Evolutionary conservation across 1,284 basidiomycete genomes (phyloP).

Genomic region (Marasmius sp.): DNA sequence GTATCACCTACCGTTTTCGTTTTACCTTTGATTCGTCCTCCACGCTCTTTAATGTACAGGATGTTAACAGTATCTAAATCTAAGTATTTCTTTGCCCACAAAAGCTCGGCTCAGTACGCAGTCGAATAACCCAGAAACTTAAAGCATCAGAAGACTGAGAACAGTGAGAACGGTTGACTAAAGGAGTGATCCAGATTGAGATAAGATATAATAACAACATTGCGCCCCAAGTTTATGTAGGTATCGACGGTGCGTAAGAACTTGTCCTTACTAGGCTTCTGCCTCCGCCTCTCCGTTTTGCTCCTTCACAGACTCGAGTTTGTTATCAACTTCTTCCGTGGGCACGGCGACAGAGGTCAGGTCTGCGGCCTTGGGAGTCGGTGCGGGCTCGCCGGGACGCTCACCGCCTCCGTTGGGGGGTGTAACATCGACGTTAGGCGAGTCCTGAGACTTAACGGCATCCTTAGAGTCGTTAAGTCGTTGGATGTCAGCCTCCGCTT

Average conservation of each 20-base stretch:
- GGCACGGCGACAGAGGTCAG: conserved; percentile 30
- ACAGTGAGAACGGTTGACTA: neutral
- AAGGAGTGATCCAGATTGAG: neutral
- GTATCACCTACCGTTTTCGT: conserved; percentile 9
- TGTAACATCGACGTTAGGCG: conserved; percentile 26
- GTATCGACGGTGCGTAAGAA: neutral
- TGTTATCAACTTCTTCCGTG: conserved; percentile 45
- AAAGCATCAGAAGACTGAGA: neutral
- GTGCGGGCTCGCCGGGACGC: conserved; percentile 45
- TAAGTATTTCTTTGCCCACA: neutral
- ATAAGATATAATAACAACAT: neutral
- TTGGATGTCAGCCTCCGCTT: conserved; percentile 79
- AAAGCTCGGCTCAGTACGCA: neutral
- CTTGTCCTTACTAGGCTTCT: neutral
- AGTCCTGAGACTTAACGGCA: conserved; percentile 39
- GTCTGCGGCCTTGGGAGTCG: conserved; percentile 39
- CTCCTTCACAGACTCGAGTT: conserved; percentile 48
- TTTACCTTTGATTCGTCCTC: conserved; percentile 21
- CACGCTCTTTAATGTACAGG: conserved; percentile 15
- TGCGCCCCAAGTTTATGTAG: too few relatives aligned
- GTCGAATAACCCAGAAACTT: neutral
- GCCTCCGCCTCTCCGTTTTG: conserved; percentile 21
- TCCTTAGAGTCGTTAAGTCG: conserved; percentile 56
- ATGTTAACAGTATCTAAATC: conserved; percentile 13
- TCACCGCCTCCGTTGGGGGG: conserved; percentile 49